Evolutionary conservation across 129 eudicot genomes (phyloP).

Genomic region (Heracleum sosnowskyi): DNA sequence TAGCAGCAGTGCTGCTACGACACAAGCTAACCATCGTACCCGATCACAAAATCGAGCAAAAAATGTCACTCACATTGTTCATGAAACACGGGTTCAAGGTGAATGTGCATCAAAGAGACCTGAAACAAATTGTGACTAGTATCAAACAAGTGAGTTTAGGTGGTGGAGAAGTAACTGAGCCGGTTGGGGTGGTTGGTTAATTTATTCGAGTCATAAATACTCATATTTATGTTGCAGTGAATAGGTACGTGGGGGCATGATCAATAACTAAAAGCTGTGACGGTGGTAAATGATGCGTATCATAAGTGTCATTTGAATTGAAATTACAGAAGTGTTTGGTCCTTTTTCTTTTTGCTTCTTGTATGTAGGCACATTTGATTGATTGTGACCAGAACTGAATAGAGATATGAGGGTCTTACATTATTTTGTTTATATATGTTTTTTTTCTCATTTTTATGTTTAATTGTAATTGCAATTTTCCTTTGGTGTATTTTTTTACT

Average conservation of each 20-base stretch:
- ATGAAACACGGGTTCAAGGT: slow-evolving; percentile 29
- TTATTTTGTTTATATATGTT: not conserved
- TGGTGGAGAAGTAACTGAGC: slow-evolving; percentile 10
- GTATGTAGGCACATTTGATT: not conserved
- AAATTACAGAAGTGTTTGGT: not conserved
- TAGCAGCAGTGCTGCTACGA: slow-evolving; percentile 23
- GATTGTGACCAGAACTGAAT: not conserved
- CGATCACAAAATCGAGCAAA: slow-evolving; percentile 25
- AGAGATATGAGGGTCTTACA: not conserved
- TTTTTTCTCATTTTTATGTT: not conserved
- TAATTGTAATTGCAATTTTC: not conserved
- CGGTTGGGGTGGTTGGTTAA: slow-evolving; percentile 6
- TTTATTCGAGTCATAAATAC: slow-evolving; percentile 3
- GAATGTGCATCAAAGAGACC: slow-evolving; percentile 23
- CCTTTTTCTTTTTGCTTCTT: not conserved
- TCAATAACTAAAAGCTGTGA: not conserved
- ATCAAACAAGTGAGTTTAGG: not conserved
- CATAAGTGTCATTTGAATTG: not conserved
- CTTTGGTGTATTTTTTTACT: not conserved
- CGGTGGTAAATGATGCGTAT: not conserved
- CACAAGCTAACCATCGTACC: slow-evolving; percentile 15
- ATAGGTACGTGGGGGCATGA: not conserved
- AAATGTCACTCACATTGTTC: slow-evolving; percentile 27
- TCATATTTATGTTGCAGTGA: not conserved
- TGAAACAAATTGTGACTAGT: not conserved